Evolutionary conservation across 2,329 filamentous ascomycete species (phyloP).

Genomic region (Cyclaneusma minus): DNA sequence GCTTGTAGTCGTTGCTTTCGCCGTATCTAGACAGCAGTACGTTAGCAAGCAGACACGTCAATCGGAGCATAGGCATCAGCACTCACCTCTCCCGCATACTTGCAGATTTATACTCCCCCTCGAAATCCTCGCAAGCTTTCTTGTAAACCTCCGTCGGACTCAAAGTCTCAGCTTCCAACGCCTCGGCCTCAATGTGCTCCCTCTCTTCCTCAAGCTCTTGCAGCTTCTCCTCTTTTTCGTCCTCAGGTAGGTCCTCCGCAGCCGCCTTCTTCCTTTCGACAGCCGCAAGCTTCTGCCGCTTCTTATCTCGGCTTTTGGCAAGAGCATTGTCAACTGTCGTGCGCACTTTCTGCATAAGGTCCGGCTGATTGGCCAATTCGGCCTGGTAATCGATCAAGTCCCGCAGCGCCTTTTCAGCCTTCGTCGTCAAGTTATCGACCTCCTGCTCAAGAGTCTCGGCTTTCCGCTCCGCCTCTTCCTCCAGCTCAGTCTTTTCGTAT

Average conservation of each 20-base stretch:
- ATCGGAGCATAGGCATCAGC: conserved; percentile 11
- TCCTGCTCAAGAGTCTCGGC: conserved; percentile 21
- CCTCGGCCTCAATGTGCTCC: conserved; percentile 24
- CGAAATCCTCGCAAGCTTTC: conserved; percentile 19
- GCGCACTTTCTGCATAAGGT: conserved; percentile 18
- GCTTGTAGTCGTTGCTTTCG: conserved; percentile 40
- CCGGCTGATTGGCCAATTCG: conserved; percentile 20
- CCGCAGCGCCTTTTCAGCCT: conserved; percentile 41
- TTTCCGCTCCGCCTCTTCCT: conserved; percentile 22
- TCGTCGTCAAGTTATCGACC: conserved; percentile 33
- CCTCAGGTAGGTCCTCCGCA: conserved; percentile 11
- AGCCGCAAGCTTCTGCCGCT: too few relatives aligned
- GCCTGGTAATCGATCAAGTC: conserved; percentile 39
- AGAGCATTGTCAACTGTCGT: conserved; percentile 8
- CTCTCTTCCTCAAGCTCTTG: conserved; percentile 23
- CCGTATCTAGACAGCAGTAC: conserved; percentile 29
- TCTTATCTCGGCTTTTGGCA: conserved; percentile 19
- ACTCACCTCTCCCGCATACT: conserved; percentile 25
- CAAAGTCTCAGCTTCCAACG: conserved; percentile 10
- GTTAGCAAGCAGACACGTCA: too few relatives aligned
- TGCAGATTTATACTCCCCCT: conserved; percentile 19
- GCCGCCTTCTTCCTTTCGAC: conserved; percentile 8
- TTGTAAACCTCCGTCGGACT: conserved; percentile 21
- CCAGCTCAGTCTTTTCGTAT: conserved; percentile 19
- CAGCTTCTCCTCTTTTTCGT: conserved; percentile 22